These are phyloP conservation scores for Lenwebbia sp. DNA, from an alignment of 345 rosid species.

Conservation along the genomic window DNA sequence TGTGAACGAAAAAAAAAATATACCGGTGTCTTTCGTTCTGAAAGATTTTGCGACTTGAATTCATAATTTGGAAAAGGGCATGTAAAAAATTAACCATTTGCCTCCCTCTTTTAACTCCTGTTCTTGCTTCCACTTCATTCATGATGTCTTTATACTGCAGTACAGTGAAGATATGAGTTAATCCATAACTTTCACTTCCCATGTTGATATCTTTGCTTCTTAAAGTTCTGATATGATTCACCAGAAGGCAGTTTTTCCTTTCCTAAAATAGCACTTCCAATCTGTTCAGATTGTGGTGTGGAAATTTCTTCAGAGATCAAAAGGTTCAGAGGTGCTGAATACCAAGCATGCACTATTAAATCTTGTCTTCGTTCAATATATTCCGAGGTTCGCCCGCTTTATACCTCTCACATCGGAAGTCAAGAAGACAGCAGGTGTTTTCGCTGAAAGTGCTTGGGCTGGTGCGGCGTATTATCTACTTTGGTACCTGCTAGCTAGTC, in stretches of 20 bases:
- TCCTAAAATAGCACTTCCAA: background rate
- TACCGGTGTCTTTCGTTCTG: background rate
- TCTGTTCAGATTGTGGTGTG: constrained; percentile 54
- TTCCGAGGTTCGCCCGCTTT: constrained; percentile 69
- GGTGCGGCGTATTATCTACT: constrained; percentile 86
- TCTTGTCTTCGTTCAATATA: constrained; percentile 58
- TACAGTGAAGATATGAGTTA: background rate
- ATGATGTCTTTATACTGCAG: background rate
- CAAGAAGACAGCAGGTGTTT: constrained; percentile 72
- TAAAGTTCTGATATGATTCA: background rate
- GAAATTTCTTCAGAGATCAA: constrained; percentile 41
- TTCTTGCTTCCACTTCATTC: background rate
- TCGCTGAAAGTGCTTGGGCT: constrained; percentile 76
- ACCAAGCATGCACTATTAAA: constrained; percentile 47
- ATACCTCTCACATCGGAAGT: constrained; percentile 72
- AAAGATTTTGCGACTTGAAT: background rate
- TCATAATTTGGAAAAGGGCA: background rate
- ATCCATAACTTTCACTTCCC: background rate
- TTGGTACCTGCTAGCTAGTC: constrained; percentile 86
- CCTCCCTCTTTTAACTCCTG: background rate
- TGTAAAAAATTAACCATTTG: background rate
- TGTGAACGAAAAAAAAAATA: background rate
- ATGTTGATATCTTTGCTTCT: background rate
- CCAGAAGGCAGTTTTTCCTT: background rate
- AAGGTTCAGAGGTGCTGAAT: constrained; percentile 48